phyloP scores from a whole-genome alignment of 2,329 filamentous ascomycete genomes.

The Sarocladium oryzae region DNA sequence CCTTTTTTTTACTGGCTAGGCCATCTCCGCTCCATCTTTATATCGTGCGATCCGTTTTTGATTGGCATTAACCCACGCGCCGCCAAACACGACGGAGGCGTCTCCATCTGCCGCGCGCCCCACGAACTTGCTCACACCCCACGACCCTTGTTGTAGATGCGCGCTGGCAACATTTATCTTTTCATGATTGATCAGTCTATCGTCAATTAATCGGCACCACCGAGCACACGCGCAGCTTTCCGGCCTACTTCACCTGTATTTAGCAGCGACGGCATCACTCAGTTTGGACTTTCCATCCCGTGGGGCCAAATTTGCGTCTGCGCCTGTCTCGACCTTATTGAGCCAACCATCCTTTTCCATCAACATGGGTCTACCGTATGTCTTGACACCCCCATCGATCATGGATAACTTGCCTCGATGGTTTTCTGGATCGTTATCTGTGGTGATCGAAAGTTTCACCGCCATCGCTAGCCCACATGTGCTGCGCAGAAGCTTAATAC shows the following conservation, averaged over 20 bases:
- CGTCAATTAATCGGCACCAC: neutral
- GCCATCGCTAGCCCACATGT: too few relatives aligned
- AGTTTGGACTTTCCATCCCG: too few relatives aligned
- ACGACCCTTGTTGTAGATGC: slow-evolving; percentile 1
- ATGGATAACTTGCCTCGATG: slow-evolving; percentile 1
- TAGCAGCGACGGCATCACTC: neutral
- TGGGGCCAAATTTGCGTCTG: too few relatives aligned
- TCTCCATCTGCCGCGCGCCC: slow-evolving; percentile 7
- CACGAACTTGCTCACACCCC: slow-evolving; percentile 2
- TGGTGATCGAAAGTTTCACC: too few relatives aligned
- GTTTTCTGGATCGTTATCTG: slow-evolving; percentile 10
- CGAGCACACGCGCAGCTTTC: neutral
- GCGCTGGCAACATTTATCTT: neutral
- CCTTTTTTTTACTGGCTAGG: neutral
- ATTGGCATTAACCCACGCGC: slow-evolving; percentile 5
- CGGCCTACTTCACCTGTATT: neutral
- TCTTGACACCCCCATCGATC: slow-evolving; percentile 2
- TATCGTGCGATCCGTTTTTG: neutral
- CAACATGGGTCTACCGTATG: slow-evolving; percentile 44
- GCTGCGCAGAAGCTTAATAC: neutral
- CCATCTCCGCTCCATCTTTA: neutral
- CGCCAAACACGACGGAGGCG: neutral
- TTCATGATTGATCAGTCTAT: neutral
- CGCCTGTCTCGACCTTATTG: too few relatives aligned
- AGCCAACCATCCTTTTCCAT: neutral